A percentile compares a stretch with the other conserved stretches of the same genome.
Conservation (phyloP, 2,329 filamentous ascomycete genomes). For the Pseudopyricularia javanii region DNA sequence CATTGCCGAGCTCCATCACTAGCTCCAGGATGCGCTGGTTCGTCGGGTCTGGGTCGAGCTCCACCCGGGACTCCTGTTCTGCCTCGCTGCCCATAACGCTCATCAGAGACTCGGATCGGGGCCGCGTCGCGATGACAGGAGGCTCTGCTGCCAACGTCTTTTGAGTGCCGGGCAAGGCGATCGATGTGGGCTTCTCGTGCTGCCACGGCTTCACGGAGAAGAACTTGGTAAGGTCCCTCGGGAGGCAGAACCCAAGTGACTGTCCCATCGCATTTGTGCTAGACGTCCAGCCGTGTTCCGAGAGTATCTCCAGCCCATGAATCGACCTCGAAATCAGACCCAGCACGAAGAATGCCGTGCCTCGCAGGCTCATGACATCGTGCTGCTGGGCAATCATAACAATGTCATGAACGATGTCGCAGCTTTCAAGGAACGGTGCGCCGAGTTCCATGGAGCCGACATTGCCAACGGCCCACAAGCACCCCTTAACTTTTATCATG, state of each 20-base stretch:
- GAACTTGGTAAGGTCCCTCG: slow-evolving; percentile 63
- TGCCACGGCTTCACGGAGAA: slow-evolving; percentile 58
- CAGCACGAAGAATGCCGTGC: slow-evolving; percentile 92
- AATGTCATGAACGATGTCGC: slow-evolving; percentile 77
- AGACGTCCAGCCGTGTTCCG: slow-evolving; percentile 85
- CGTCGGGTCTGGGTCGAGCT: slow-evolving; percentile 25
- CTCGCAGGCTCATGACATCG: slow-evolving; percentile 82
- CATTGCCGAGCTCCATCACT: slow-evolving; percentile 82
- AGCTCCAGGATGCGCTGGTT: slow-evolving; percentile 75
- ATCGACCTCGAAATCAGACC: slow-evolving; percentile 85
- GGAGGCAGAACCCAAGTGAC: slow-evolving; percentile 80
- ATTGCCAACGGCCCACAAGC: slow-evolving; percentile 94
- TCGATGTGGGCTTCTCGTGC: slow-evolving; percentile 33
- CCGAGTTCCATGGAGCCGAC: slow-evolving; percentile 97
- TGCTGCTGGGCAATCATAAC: slow-evolving; percentile 79
- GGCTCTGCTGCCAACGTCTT: slow-evolving; percentile 36
- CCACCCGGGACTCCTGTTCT: slow-evolving; percentile 15
- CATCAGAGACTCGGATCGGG: slow-evolving; percentile 22
- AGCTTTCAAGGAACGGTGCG: slow-evolving; percentile 83
- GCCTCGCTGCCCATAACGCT: slow-evolving; percentile 12
- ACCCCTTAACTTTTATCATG: slow-evolving; percentile 90
- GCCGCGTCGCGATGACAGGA: slow-evolving; percentile 25
- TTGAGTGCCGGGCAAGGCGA: slow-evolving; percentile 36
- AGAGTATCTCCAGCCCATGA: slow-evolving; percentile 83
- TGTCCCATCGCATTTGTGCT: slow-evolving; percentile 73